A percentile compares a stretch with the other conserved stretches of the same genome.
phyloP scores from a whole-genome alignment of 331 rosid genomes.

The Spiraea crenata region DNA sequence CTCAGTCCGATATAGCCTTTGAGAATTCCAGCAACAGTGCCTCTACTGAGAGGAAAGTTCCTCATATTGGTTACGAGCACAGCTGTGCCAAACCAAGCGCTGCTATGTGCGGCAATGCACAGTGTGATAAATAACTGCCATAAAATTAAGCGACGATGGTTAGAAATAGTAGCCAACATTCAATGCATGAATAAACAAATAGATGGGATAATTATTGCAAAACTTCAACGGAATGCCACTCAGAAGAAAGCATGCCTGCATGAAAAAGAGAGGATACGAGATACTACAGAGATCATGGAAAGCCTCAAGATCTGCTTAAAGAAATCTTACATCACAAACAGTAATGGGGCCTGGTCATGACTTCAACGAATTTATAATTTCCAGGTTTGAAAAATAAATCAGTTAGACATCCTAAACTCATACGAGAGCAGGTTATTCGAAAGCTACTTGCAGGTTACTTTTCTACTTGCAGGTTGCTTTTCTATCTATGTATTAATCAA shows the following conservation, averaged over 20 bases:
- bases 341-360: background rate
- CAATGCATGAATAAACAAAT: background rate
- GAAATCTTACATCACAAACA: too few species aligned
- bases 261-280: background rate
- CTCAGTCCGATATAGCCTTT: conserved; percentile 84
- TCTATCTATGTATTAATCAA: background rate
- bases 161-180: conserved; percentile 7
- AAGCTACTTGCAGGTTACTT: background rate
- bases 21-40: conserved; percentile 81
- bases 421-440: background rate
- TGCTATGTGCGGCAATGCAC: conserved; percentile 55
- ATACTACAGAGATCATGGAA: background rate
- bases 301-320: background rate
- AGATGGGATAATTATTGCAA: background rate
- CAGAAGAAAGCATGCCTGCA: background rate
- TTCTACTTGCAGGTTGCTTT: too few species aligned
- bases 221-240: background rate
- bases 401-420: background rate
- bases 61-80: conserved; percentile 92
- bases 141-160: conserved; percentile 16
- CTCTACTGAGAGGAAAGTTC: conserved; percentile 86
- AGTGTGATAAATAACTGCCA: conserved; percentile 71
- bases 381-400: background rate
- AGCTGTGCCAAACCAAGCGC: conserved; percentile 78
- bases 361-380: background rate